Conservation (phyloP, 345 rosid genomes). For the Isatis tinctoria region DNA sequence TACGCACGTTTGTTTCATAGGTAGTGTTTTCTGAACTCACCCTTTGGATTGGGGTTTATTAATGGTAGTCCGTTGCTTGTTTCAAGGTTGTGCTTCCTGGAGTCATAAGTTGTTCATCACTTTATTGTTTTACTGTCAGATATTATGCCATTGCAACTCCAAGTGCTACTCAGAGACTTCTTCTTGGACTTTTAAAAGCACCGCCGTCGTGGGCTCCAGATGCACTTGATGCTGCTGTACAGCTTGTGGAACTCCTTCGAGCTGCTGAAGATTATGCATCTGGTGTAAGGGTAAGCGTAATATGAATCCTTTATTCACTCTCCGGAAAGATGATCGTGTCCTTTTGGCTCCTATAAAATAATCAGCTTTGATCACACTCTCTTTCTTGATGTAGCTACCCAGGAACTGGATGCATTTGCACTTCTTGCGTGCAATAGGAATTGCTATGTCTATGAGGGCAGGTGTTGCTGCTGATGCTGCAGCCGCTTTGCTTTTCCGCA, state of each 20-base stretch:
- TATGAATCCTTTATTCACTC: background rate
- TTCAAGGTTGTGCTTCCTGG: conserved; percentile 3
- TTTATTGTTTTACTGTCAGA: conserved; percentile 38
- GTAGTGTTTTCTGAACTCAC: conserved; percentile 35
- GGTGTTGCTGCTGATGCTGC: conserved; percentile 99
- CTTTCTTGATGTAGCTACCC: conserved; percentile 66
- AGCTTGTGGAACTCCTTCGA: conserved; percentile 97
- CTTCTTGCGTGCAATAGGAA: conserved; percentile 96
- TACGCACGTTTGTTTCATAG: conserved; percentile 93
- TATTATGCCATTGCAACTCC: conserved; percentile 98
- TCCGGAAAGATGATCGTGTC: no score
- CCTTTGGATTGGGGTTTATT: background rate
- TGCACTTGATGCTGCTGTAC: conserved; percentile 99
- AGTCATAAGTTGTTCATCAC: conserved; percentile 1
- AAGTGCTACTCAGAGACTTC: conserved; percentile 96
- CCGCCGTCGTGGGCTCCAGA: conserved; percentile 99
- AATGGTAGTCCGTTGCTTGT: background rate
- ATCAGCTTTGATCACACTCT: conserved; percentile 19
- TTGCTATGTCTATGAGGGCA: conserved; percentile 97
- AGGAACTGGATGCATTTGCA: conserved; percentile 99
- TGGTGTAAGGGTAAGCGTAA: conserved; percentile 75
- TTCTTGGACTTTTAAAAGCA: conserved; percentile 95
- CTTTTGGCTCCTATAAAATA: background rate
- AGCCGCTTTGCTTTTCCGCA: conserved; percentile 92
- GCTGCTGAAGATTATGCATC: conserved; percentile 97